Conservation (phyloP, 2,329 filamentous ascomycete species). For the Nemania abortiva region DNA sequence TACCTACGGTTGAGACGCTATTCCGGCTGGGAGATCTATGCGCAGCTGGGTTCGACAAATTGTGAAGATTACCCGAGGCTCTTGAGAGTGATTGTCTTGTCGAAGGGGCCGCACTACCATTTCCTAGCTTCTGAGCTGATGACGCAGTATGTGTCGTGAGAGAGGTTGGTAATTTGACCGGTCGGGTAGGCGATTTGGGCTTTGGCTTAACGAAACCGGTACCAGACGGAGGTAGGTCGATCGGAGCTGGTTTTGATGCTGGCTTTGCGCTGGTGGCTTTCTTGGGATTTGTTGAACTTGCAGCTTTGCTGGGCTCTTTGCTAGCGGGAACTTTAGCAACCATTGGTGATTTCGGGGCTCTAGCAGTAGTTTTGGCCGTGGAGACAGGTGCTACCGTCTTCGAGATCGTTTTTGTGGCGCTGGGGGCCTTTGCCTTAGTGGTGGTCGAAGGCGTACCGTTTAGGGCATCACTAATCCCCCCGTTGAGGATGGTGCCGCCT, state of each 20-base stretch:
- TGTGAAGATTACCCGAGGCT: conserved; percentile 55
- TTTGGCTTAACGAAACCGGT: conserved; percentile 68
- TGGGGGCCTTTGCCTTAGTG: conserved; percentile 51
- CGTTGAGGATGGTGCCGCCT: conserved; percentile 39
- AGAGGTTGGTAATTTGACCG: conserved; percentile 73
- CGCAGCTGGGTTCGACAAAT: conserved; percentile 44
- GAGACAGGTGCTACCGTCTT: conserved; percentile 43
- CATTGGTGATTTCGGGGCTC: conserved; percentile 55
- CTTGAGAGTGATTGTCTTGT: conserved; percentile 58
- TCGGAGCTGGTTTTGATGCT: conserved; percentile 56
- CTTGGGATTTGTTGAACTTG: conserved; percentile 52
- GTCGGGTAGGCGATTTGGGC: conserved; percentile 76
- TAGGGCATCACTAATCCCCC: conserved; percentile 35
- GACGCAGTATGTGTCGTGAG: conserved; percentile 77
- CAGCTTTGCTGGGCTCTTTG: conserved; percentile 52
- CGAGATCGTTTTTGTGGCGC: conserved; percentile 43
- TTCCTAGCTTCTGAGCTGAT: conserved; percentile 72
- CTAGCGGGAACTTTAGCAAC: conserved; percentile 52
- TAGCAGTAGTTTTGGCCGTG: conserved; percentile 52
- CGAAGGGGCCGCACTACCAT: conserved; percentile 44
- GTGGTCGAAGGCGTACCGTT: conserved; percentile 42
- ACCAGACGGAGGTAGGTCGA: conserved; percentile 57
- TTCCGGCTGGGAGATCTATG: conserved; percentile 61
- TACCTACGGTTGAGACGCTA: conserved; percentile 53
- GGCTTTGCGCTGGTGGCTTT: conserved; percentile 51